Percentiles rank a stretch among this genome's conserved stretches.
These are phyloP conservation scores for Skeletonema grethae DNA, from an alignment of 108 stramenopile species.

Conservation along the genomic window DNA sequence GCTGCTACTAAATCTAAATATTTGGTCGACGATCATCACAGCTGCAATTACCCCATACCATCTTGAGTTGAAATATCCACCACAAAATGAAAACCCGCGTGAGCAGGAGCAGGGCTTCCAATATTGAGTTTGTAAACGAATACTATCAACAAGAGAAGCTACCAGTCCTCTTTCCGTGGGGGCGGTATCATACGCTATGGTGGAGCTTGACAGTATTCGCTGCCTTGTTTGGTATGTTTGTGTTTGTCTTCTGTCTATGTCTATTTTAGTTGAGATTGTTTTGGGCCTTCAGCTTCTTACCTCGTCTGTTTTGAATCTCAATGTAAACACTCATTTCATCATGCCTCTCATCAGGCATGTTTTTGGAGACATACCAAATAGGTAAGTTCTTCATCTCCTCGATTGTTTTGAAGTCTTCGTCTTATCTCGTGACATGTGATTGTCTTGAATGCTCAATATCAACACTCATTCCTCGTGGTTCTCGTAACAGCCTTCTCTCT, in stretches of 20 bases:
- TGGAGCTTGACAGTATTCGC: conserved; percentile 41
- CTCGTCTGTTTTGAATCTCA: too few relatives aligned
- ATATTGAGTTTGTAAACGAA: not conserved
- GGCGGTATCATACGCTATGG: conserved; percentile 27
- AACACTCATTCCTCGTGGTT: too few relatives aligned
- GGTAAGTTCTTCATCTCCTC: too few relatives aligned
- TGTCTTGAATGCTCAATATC: too few relatives aligned
- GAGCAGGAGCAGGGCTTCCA: conserved; percentile 1
- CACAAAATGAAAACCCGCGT: not conserved
- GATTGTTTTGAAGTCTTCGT: too few relatives aligned
- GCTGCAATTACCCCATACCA: not conserved
- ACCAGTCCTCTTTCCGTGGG: conserved; percentile 1
- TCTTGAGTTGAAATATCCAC: not conserved
- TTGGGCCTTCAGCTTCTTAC: too few relatives aligned
- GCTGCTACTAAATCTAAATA: too few relatives aligned
- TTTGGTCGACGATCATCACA: too few relatives aligned
- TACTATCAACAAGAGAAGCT: not conserved
- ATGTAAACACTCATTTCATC: too few relatives aligned
- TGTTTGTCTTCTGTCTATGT: not conserved
- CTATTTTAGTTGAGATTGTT: too few relatives aligned
- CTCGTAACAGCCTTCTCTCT: conserved; percentile 21
- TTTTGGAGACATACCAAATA: conserved; percentile 44
- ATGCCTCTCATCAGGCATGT: not conserved
- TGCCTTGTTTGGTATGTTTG: conserved; percentile 43
- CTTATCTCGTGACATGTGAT: too few relatives aligned